Conservation (phyloP, 352 stramenopile genomes). For the Pythium coloratum region DNA sequence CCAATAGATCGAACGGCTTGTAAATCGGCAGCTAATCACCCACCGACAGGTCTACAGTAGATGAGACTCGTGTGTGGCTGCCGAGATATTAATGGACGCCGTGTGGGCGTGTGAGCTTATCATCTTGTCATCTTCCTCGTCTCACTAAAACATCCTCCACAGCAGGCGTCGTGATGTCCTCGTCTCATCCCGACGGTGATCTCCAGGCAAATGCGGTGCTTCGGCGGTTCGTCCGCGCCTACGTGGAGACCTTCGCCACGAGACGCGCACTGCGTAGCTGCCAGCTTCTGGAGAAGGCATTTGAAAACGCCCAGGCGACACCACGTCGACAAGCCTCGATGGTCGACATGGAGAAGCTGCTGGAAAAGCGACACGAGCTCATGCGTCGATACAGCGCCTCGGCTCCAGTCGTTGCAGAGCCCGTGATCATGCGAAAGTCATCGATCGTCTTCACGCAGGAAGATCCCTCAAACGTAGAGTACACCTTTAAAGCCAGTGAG, state of each 20-base stretch:
- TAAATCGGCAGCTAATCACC: not conserved
- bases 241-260: constrained; percentile 16
- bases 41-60: too few species aligned
- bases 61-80: not conserved
- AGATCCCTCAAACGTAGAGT: not conserved
- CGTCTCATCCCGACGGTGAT: not conserved
- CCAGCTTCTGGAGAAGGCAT: constrained; percentile 20
- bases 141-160: not conserved
- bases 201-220: constrained; percentile 14
- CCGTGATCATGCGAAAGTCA: constrained; percentile 11
- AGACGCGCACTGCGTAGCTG: constrained; percentile 17
- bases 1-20: not conserved
- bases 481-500: constrained; percentile 7
- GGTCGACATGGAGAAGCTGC: not conserved
- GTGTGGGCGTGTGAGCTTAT: not conserved
- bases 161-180: not conserved
- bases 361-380: constrained; percentile 2
- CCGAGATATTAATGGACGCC: constrained; percentile 2
- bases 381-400: constrained; percentile 17
- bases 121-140: not conserved
- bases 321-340: not conserved
- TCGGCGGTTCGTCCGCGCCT: constrained; percentile 23
- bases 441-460: not conserved
- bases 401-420: not conserved
- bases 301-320: constrained; percentile 11